These are phyloP conservation scores for Trichomonas vaginalis DNA, from an alignment of 208 protist genomes.

Conservation along the genomic window DNA sequence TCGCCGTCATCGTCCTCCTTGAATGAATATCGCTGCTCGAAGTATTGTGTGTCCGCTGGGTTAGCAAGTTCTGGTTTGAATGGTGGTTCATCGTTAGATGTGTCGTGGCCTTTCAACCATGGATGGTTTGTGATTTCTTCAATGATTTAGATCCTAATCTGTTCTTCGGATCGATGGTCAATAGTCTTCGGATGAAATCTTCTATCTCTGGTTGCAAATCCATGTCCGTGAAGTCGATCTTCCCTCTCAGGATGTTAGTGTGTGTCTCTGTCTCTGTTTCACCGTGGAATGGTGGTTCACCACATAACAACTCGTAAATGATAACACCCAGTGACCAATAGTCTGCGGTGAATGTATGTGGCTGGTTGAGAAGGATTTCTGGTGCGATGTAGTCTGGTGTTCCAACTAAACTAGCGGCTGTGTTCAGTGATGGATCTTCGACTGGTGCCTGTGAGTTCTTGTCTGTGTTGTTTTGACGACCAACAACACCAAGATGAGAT, in stretches of 20 bases:
- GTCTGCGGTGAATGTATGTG: not conserved
- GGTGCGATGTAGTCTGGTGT: slow-evolving; percentile 7
- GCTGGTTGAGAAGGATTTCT: not conserved
- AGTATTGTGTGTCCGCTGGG: not conserved
- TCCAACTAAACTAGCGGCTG: not conserved
- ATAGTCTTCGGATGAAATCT: not conserved
- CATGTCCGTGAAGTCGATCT: not conserved
- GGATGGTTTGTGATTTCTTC: not conserved
- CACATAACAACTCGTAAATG: not conserved
- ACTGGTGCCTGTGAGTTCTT: not conserved
- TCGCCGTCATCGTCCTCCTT: not conserved
- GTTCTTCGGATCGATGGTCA: not conserved
- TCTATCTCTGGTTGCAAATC: not conserved
- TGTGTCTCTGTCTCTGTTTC: not conserved
- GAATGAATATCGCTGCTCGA: not conserved
- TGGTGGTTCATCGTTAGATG: not conserved
- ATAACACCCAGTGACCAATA: not conserved
- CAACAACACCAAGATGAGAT: not conserved
- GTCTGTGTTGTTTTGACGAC: not conserved
- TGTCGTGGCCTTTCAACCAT: not conserved
- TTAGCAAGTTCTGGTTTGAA: not conserved
- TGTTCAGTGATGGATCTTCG: not conserved
- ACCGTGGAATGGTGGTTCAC: not conserved
- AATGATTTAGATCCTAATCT: not conserved
- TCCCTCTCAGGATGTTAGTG: not conserved